These are phyloP conservation scores for Candida loeiensis DNA, from an alignment of 805 yeast genomes.

Conservation along the genomic window DNA sequence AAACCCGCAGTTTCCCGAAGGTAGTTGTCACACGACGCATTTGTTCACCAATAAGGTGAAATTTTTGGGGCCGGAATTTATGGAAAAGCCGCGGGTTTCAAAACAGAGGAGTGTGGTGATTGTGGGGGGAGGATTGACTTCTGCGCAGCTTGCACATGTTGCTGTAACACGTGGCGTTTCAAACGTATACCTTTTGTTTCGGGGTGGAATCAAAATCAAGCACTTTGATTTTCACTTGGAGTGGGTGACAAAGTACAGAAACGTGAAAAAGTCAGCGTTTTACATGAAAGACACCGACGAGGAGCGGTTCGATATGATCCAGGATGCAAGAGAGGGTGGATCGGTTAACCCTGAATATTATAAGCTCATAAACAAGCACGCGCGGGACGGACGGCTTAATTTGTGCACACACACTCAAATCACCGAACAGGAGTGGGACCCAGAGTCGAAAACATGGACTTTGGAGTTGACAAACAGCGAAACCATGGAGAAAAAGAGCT, in stretches of 20 bases:
- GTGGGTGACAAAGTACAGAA: constrained; percentile 49
- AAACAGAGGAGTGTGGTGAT: constrained; percentile 22
- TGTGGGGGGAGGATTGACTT: constrained; percentile 46
- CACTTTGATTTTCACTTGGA: constrained; percentile 48
- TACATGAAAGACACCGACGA: constrained; percentile 42
- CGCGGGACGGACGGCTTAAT: constrained; percentile 27
- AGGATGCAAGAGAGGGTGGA: constrained; percentile 44
- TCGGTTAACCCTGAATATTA: constrained; percentile 45
- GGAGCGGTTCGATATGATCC: constrained; percentile 38
- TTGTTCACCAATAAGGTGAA: constrained; percentile 23
- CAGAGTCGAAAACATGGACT: constrained; percentile 23
- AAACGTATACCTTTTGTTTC: constrained; percentile 30
- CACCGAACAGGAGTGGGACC: constrained; percentile 23
- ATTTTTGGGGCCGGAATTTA: constrained; percentile 20
- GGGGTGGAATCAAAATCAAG: constrained; percentile 40
- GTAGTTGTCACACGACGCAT: constrained; percentile 37
- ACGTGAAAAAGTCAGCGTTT: constrained; percentile 41
- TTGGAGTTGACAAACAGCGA: constrained; percentile 12
- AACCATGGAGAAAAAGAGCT: constrained; percentile 4
- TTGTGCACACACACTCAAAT: constrained; percentile 29
- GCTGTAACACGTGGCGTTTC: constrained; percentile 28
- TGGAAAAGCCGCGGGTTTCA: constrained; percentile 9
- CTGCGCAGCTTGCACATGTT: constrained; percentile 44
- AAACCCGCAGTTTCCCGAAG: constrained; percentile 17
- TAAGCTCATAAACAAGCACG: constrained; percentile 27